A percentile compares a stretch with the other conserved stretches of the same genome.
Conservation (phyloP, 1,284 basidiomycete genomes). For the Rhodotorula sp. region DNA sequence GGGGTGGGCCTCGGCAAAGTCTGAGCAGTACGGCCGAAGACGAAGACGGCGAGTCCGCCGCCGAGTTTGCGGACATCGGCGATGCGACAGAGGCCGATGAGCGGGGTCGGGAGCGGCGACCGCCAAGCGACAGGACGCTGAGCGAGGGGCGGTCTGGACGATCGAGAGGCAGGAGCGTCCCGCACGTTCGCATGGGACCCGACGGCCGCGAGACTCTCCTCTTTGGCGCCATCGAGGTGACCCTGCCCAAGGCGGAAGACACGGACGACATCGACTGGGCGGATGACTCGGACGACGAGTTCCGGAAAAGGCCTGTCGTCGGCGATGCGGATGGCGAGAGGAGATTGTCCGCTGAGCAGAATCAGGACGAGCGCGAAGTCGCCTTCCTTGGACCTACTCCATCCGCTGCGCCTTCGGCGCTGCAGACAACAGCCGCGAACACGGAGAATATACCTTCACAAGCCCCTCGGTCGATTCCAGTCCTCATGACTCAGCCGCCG, state of each 20-base stretch:
- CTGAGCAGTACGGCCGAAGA: conserved; percentile 5
- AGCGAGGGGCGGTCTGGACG: background rate
- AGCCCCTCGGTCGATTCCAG: conserved; percentile 5
- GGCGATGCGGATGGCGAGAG: background rate
- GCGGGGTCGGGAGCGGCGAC: background rate
- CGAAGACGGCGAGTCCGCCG: background rate
- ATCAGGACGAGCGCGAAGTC: conserved; percentile 5
- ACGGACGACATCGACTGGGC: conserved; percentile 20
- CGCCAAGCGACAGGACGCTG: too few relatives aligned
- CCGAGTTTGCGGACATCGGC: background rate
- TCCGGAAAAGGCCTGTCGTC: background rate
- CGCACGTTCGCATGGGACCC: conserved; percentile 35
- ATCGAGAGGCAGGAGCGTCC: conserved; percentile 33
- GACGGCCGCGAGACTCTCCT: conserved; percentile 39
- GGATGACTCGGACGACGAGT: background rate
- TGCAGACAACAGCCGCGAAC: background rate
- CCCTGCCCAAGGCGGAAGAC: conserved; percentile 30
- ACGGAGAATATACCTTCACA: background rate
- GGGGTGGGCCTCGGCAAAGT: background rate
- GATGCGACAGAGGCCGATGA: too few relatives aligned
- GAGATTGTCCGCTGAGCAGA: background rate
- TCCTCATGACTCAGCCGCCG: conserved; percentile 30
- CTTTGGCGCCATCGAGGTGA: conserved; percentile 39
- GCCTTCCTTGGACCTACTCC: conserved; percentile 10
- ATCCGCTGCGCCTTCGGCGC: background rate